phyloP scores from a whole-genome alignment of 2,329 filamentous ascomycete species.

The Phoma sp. region DNA sequence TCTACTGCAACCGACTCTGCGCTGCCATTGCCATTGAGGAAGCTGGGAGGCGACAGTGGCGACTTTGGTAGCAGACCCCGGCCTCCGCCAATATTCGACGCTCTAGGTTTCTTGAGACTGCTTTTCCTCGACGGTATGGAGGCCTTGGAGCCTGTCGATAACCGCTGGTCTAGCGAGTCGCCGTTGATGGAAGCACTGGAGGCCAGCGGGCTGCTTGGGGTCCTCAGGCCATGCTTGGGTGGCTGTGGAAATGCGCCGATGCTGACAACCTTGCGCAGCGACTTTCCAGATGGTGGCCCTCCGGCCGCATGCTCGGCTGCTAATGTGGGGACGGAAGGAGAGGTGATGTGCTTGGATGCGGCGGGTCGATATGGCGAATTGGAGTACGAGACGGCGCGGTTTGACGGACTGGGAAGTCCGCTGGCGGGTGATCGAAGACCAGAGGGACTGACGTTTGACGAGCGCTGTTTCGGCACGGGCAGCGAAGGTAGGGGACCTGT shows the following conservation, averaged over 20 bases:
- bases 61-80: conserved; percentile 44
- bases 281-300: conserved; percentile 61
- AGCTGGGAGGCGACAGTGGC: conserved; percentile 68
- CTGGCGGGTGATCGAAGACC: conserved; percentile 28
- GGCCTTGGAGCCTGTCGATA: conserved; percentile 37
- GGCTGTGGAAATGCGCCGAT: conserved; percentile 94
- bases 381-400: conserved; percentile 45
- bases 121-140: conserved; percentile 40
- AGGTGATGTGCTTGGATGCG: conserved; percentile 39
- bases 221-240: conserved; percentile 66
- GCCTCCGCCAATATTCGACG: conserved; percentile 45
- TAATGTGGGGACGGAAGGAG: conserved; percentile 58
- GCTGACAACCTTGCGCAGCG: conserved; percentile 85
- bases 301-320: conserved; percentile 49
- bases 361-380: conserved; percentile 38
- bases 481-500: conserved; percentile 76
- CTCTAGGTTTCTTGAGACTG: conserved; percentile 58
- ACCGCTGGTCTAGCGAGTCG: conserved; percentile 43
- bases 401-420: conserved; percentile 40
- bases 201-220: conserved; percentile 62
- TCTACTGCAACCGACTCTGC: conserved; percentile 78
- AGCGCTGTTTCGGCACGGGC: conserved; percentile 75
- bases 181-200: conserved; percentile 56
- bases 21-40: conserved; percentile 81
- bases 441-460: conserved; percentile 53